These are phyloP conservation scores for Plectranthus barbatus DNA, from an alignment of 257 asterid genomes.

Conservation along the genomic window DNA sequence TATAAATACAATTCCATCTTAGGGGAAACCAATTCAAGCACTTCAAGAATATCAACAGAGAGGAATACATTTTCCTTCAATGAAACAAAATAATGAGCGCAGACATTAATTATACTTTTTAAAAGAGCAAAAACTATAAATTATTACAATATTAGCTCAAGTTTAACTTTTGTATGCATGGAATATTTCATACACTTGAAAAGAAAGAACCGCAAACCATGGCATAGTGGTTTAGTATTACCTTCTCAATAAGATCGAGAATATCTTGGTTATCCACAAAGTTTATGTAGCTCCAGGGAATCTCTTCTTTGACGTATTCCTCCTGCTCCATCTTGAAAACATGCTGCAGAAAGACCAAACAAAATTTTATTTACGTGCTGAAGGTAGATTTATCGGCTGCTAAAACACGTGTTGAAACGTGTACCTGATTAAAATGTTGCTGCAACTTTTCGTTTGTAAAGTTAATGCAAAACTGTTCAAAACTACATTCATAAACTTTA, in stretches of 20 bases:
- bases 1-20: constrained; percentile 1
- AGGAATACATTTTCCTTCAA: not conserved
- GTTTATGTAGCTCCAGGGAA: constrained; percentile 90
- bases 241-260: constrained; percentile 93
- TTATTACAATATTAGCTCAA: not conserved
- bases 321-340: constrained; percentile 95
- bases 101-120: not conserved
- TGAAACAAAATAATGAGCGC: not conserved
- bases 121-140: not conserved
- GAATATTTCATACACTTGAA: not conserved
- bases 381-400: constrained; percentile 13
- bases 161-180: not conserved
- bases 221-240: constrained; percentile 7
- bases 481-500: constrained; percentile 33
- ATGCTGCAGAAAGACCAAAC: constrained; percentile 45
- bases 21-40: not conserved
- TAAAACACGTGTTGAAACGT: constrained; percentile 10
- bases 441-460: constrained; percentile 92
- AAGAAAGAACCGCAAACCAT: not conserved
- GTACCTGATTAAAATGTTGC: constrained; percentile 95
- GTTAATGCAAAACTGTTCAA: constrained; percentile 90
- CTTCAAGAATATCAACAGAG: constrained; percentile 1
- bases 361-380: constrained; percentile 17
- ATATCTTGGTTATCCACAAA: constrained; percentile 88
- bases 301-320: constrained; percentile 80